A percentile compares a stretch with the other conserved stretches of the same genome.
phyloP scores from a whole-genome alignment of 2,329 filamentous ascomycete species.

The Zasmidium citrigriseum region DNA sequence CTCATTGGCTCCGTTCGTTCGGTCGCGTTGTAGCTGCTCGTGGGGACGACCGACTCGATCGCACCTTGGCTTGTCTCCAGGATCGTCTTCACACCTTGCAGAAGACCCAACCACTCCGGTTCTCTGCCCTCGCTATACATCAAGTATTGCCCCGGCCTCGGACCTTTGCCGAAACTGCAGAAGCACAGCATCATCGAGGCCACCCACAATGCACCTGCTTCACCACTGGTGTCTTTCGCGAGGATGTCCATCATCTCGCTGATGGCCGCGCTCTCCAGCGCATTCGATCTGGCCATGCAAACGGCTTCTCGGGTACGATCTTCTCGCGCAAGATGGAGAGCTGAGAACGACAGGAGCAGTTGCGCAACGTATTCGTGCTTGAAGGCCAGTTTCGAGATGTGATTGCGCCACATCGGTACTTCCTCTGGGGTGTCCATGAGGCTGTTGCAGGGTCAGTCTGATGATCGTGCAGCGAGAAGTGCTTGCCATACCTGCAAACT shows the following conservation, averaged over 20 bases:
- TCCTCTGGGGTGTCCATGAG: neutral
- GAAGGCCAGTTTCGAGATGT: conserved; percentile 16
- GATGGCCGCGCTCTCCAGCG: conserved; percentile 17
- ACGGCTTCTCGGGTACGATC: conserved; percentile 2
- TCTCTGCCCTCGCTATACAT: conserved; percentile 15
- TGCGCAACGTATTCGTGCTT: conserved; percentile 21
- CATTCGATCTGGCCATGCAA: conserved; percentile 9
- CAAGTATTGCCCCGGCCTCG: conserved; percentile 22
- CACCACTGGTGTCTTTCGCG: neutral
- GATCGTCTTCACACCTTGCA: conserved; percentile 21
- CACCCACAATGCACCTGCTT: conserved; percentile 13
- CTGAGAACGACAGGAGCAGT: conserved; percentile 22
- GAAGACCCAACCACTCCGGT: conserved; percentile 18
- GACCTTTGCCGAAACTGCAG: conserved; percentile 20
- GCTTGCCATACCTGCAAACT: conserved; percentile 2
- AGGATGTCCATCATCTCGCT: conserved; percentile 19
- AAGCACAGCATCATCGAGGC: conserved; percentile 19
- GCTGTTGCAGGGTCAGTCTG: neutral
- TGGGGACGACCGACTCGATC: conserved; percentile 2
- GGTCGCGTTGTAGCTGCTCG: neutral
- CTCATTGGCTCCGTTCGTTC: neutral
- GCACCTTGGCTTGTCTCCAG: conserved; percentile 2
- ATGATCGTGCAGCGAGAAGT: too few relatives aligned
- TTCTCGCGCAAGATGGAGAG: conserved; percentile 20
- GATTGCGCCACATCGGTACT: conserved; percentile 9